These are phyloP conservation scores for Herpetomonas samuelpessoai DNA, from an alignment of 208 protist genomes.

Conservation along the genomic window DNA sequence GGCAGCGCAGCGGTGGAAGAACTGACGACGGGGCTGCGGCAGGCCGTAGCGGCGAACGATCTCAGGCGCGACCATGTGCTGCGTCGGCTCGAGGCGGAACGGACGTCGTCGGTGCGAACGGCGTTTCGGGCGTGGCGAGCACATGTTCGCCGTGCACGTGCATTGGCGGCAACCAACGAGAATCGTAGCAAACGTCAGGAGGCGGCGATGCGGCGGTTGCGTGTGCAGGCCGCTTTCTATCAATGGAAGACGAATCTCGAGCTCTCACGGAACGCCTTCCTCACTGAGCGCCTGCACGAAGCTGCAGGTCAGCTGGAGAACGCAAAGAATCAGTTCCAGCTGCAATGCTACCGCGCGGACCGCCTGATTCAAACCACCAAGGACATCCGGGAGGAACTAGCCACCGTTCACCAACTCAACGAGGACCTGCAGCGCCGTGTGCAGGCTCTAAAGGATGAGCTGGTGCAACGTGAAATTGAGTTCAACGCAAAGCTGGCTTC, in stretches of 20 bases:
- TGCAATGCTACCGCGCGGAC: slow-evolving; percentile 85
- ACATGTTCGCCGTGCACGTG: slow-evolving; percentile 25
- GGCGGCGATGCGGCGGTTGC: slow-evolving; percentile 22
- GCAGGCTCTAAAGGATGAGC: slow-evolving; percentile 36
- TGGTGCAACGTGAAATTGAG: slow-evolving; percentile 38
- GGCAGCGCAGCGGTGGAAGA: slow-evolving; percentile 25
- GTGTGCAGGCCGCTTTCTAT: slow-evolving; percentile 45
- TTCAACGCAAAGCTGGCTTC: slow-evolving; percentile 42
- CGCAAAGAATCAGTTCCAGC: slow-evolving; percentile 89
- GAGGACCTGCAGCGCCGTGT: slow-evolving; percentile 35
- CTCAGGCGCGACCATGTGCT: slow-evolving; percentile 34
- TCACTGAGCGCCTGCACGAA: slow-evolving; percentile 83
- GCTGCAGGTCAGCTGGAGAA: slow-evolving; percentile 81
- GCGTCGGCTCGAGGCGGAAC: slow-evolving; percentile 26
- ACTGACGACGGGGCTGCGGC: slow-evolving; percentile 34
- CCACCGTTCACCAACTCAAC: slow-evolving; percentile 26
- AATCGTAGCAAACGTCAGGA: slow-evolving; percentile 30
- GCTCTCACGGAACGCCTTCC: slow-evolving; percentile 58
- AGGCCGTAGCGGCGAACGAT: slow-evolving; percentile 40
- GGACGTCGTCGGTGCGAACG: slow-evolving; percentile 10
- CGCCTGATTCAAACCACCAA: slow-evolving; percentile 55
- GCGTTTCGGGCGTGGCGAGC: slow-evolving; percentile 64
- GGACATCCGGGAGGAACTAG: slow-evolving; percentile 41
- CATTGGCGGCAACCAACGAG: slow-evolving; percentile 32
- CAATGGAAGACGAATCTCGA: slow-evolving; percentile 71